Base-by-base conservation (phyloP, 495 filamentous ascomycete species). In the Hypoxylon perforatum region DNA sequence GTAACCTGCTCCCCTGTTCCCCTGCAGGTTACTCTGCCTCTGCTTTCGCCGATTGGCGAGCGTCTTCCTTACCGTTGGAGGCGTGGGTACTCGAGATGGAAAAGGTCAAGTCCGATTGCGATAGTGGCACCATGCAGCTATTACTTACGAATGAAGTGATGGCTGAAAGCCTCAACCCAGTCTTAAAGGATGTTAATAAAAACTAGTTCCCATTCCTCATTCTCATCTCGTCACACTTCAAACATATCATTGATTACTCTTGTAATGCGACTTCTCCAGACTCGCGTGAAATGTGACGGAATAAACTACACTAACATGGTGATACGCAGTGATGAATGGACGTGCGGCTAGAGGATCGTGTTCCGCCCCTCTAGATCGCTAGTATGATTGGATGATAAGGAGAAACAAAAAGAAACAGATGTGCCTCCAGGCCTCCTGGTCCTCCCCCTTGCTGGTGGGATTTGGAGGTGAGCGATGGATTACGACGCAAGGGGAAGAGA, bases 1-100 rank as follows among this genome's bases (percentile, higher is more conserved):
- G 36, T 41, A 44, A 42, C 23, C 57, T 4, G 36, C 63, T 50
- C 66, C 25, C 66, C 52, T 69, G 61, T 39, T 48, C 51, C 22
- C 53, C 66, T 69, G 66, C 66, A 69, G 60, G 61, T 65, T 61
- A 64, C 65, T 42, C 35, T 63, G 45, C 60, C 41, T 64, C 19
- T 69, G 53, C 17, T 18, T 11, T 45, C 66, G 22, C 66, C 66
- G 66, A 69, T 69, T 69, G 66, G 66, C 39, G 44, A 44, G 44
- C 36, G 9, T 28, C 19, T 23, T 46, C 42, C 33, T 25, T 59
- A 52, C 64, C 52, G 18, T 57, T 17, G 36, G 14, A 28, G 44
- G 21, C 45, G 36, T 28, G 35, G 25, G 38, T 45, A 49, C 55
- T 52, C 53, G 53, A 58, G 33, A 36, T 58, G 53, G 41, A 7